Conservation (phyloP, 768 basidiomycete species). For the Podaxis sp. region DNA sequence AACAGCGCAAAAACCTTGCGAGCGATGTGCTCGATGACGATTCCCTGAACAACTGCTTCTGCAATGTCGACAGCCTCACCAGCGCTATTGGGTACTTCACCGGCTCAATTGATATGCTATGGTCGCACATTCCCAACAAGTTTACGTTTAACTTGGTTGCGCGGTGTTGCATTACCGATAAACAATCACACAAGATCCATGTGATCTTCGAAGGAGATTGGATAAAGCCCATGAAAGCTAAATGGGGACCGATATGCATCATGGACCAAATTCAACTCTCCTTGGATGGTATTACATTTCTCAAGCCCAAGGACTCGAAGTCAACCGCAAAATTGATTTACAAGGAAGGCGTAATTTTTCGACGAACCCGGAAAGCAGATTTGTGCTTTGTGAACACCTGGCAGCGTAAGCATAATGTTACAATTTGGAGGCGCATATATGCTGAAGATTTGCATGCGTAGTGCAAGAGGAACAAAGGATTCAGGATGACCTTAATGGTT, state of each 20-base stretch:
- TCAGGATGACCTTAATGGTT: neutral
- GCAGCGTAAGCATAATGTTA: constrained; percentile 21
- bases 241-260: neutral
- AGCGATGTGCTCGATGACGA: constrained; percentile 9
- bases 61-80: constrained; percentile 4
- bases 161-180: constrained; percentile 1
- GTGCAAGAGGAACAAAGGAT: constrained; percentile 7
- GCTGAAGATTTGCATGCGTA: neutral
- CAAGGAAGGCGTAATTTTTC: constrained; percentile 20
- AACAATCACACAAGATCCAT: constrained; percentile 1
- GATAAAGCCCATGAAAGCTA: constrained; percentile 2
- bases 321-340: constrained; percentile 16
- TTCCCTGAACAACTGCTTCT: constrained; percentile 12
- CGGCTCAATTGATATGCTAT: constrained; percentile 7
- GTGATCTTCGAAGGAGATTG: constrained; percentile 10
- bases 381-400: constrained; percentile 27
- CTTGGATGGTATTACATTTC: constrained; percentile 4
- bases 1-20: constrained; percentile 3
- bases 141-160: neutral
- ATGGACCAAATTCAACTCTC: constrained; percentile 12
- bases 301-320: neutral
- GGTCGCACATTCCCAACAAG: constrained; percentile 1
- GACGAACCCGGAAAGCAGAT: constrained; percentile 2
- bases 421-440: neutral
- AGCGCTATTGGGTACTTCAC: constrained; percentile 10